These are phyloP conservation scores for Thermoascus crustaceus DNA, from an alignment of 2,329 filamentous ascomycete species.

Conservation along the genomic window DNA sequence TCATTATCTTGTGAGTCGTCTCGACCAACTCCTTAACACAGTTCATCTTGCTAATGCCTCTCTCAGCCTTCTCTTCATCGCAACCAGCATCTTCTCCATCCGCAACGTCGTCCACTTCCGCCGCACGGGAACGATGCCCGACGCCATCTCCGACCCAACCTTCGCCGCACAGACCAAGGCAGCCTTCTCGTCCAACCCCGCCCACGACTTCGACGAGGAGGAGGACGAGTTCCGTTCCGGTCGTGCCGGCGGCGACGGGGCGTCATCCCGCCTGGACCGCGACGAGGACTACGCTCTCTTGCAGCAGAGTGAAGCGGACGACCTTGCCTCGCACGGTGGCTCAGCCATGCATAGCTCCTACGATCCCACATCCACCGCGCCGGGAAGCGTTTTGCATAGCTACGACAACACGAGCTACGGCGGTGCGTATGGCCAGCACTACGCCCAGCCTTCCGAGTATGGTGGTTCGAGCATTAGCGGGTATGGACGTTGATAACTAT, in stretches of 20 bases:
- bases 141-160: constrained; percentile 35
- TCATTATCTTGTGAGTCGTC: constrained; percentile 47
- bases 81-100: constrained; percentile 46
- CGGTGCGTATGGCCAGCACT: constrained; percentile 31
- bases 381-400: constrained; percentile 30
- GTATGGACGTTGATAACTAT: constrained; percentile 17
- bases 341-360: constrained; percentile 31
- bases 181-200: constrained; percentile 40
- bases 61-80: constrained; percentile 45
- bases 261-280: constrained; percentile 32
- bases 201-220: constrained; percentile 38
- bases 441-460: constrained; percentile 9
- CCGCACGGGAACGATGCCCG: constrained; percentile 48
- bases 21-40: neutral
- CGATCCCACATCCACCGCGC: constrained; percentile 27
- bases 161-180: constrained; percentile 43
- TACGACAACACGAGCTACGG: constrained; percentile 37
- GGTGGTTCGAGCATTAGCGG: constrained; percentile 14
- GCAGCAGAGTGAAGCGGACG: constrained; percentile 39
- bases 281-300: constrained; percentile 47
- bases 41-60: neutral
- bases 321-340: constrained; percentile 29
- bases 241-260: constrained; percentile 31
- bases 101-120: constrained; percentile 50
- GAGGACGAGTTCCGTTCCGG: constrained; percentile 38